Base-by-base conservation (phyloP, 1,139 yeast species). In the Protomyces lactucae-debilis region DNA sequence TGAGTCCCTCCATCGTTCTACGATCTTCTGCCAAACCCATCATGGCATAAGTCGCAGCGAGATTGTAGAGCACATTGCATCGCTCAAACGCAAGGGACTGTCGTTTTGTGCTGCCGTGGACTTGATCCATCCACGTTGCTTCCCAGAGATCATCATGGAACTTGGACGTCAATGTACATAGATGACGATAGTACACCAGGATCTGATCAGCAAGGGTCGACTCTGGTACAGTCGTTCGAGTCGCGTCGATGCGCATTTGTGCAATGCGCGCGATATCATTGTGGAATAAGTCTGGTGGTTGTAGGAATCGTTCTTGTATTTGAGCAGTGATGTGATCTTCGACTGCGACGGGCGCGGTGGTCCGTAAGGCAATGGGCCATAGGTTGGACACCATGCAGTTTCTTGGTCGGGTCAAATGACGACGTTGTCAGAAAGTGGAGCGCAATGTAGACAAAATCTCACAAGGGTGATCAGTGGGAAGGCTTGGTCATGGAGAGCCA, bases 41-140 rank as follows among this genome's bases (percentile, higher is more conserved):
- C 55, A 80, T 81, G 0, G 92, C 83, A 72, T 83, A 84, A 9
- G 83, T 67, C 0, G 89, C 81, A 0, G 86, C 96, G 52, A 88
- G 73, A 73, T 90, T 92, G 75, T 82, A 90, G 6, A 86, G 71
- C 0, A 88, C 74, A 72, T 88, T 87, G 64, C 81, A 73, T 67
- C 79, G 79, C 71, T 91, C 97, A 70, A 81, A 83, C 51, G 73
- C 70, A 6, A 86, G 71, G 0, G 88, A 82, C 43, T 76, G 25
- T n/a, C 48, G 25, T 10, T 28, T 43, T 21, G 48, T 16, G 9
- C 48, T 43, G 48, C 48, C 48, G 25, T 43, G 28, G 4, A 12
- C 18, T 12, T 18, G 12, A 43, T 43, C 48, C 23, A 28, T 43
- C 48, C 48, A 43, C 6, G 23, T 43, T 10, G 48, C 6, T 18